These are phyloP conservation scores for Mycena amicta DNA, from an alignment of 768 basidiomycete genomes.

Conservation along the genomic window DNA sequence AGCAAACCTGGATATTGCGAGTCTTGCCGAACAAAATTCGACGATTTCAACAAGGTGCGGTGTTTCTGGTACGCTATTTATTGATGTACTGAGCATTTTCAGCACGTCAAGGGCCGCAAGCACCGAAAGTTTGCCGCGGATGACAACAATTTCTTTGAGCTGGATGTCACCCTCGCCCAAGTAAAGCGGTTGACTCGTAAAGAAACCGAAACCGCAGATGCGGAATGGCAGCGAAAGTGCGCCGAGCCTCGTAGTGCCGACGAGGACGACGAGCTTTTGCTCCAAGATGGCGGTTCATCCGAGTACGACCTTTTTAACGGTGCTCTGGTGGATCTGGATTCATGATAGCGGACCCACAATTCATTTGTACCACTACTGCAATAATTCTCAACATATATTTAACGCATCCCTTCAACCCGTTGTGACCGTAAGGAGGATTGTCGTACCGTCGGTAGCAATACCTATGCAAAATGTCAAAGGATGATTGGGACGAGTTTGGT, in stretches of 20 bases:
- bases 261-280: slow-evolving; percentile 3
- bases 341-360: not conserved
- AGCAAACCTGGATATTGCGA: slow-evolving; percentile 97
- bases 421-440: slow-evolving; percentile 56
- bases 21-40: slow-evolving; percentile 89
- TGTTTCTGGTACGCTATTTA: slow-evolving; percentile 29
- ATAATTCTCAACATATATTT: not conserved
- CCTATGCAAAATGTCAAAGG: too few species aligned
- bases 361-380: not conserved
- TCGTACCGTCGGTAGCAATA: slow-evolving; percentile 62
- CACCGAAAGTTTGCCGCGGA: slow-evolving; percentile 85
- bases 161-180: slow-evolving; percentile 74
- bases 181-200: slow-evolving; percentile 49
- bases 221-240: slow-evolving; percentile 23
- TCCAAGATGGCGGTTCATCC: not conserved
- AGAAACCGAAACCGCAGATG: slow-evolving; percentile 34
- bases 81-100: slow-evolving; percentile 6
- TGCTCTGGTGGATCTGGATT: slow-evolving; percentile 20
- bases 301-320: slow-evolving; percentile 12
- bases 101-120: slow-evolving; percentile 75
- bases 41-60: slow-evolving; percentile 76
- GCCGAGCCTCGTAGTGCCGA: slow-evolving; percentile 12
- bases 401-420: slow-evolving; percentile 31
- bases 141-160: slow-evolving; percentile 72
- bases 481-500: too few species aligned